phyloP scores from a whole-genome alignment of 176 grass and related monocot genomes.

The Zizania latifolia region DNA sequence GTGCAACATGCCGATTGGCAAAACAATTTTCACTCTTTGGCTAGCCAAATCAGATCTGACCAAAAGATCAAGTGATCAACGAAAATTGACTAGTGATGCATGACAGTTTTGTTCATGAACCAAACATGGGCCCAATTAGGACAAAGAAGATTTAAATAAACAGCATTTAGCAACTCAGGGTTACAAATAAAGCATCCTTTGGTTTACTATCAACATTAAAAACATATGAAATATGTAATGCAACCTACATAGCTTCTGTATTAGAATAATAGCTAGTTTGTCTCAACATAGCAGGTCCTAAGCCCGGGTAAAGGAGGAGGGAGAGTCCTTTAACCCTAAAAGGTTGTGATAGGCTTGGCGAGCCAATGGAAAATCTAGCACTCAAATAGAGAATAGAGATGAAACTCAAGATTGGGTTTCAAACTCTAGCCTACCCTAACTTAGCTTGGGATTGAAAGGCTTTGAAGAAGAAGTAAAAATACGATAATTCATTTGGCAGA shows the following conservation, averaged over 20 bases:
- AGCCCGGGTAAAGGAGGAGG: no score
- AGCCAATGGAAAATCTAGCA: no score
- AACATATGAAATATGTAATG: neutral
- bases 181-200: neutral
- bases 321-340: no score
- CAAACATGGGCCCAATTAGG: neutral
- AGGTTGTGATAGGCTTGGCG: no score
- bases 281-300: no score
- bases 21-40: neutral
- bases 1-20: neutral
- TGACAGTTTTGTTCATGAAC: neutral
- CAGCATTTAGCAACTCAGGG: neutral
- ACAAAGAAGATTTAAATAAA: neutral
- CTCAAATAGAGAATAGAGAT: no score
- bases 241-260: neutral
- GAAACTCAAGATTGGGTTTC: no score
- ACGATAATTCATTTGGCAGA: neutral
- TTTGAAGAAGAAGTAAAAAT: no score
- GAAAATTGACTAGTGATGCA: neutral
- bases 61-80: neutral
- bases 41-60: neutral
- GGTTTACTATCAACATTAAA: constrained; percentile 32
- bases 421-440: no score
- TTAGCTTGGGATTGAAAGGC: no score
- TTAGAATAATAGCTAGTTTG: neutral